Evolutionary conservation across 108 stramenopile genomes (phyloP), one percentile per base, ranked within the genome.

Genomic region (Aurantiochytrium sp.): DNA sequence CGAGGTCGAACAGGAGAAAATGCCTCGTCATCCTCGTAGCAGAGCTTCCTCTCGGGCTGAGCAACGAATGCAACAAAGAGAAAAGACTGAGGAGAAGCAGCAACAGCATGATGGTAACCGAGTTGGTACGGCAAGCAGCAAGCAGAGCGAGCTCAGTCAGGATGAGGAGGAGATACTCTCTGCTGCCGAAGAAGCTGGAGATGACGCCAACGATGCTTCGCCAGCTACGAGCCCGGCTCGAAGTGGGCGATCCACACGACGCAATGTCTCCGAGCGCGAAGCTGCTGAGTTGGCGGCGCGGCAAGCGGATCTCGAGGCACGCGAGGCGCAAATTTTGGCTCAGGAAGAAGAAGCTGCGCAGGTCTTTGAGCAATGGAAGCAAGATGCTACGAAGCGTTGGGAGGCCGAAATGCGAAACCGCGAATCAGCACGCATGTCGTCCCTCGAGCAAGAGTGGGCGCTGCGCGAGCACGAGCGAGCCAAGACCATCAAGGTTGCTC

Each of bases 401-500:
- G 72, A 64, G 45, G 72, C 72, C 10, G 88, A 89, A 28, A 71
- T 89, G 88, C 23, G 25, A 5, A 35, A 60, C 18, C 69, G 28
- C 72, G 72, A 60, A 49, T 35, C 76, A 0, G 51, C 51, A 1
- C 76, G 76, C 45, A 83, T 83, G 76, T 83, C 76, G 44, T 43
- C 45, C 12, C 51, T 83, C 14, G 76, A 83, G 51, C 76, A 83
- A 53, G 76, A 47, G 23, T 83, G 76, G 76, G 76, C 76, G n/a
- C 2, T n/a, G 45, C 76, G 76, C 18, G 76, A 83, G 51, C 76
- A 83, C 76, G 76, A 83, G 76, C 76, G 76, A 45, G 76, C 76
- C n/a, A 53, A 53, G 25, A 53, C 76, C 19, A 83, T 83, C 51
- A 47, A 53, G 12, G 12, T 53, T 4, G 76, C 76, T 53, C 76